These are phyloP conservation scores for Ceratobasidium sp. DNA, from an alignment of 1,284 basidiomycete genomes.

Conservation along the genomic window DNA sequence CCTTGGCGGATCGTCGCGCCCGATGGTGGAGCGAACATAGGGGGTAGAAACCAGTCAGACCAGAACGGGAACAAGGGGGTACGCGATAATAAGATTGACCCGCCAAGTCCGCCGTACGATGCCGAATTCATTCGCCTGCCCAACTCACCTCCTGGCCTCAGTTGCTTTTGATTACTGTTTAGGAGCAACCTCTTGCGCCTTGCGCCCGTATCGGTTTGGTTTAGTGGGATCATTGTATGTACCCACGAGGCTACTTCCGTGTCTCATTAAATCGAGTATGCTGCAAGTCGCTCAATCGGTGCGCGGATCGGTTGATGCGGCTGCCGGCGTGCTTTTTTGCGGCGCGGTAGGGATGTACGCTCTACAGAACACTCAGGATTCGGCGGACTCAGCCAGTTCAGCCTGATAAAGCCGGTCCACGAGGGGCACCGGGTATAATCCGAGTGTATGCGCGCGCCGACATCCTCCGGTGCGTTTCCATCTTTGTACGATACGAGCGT, in stretches of 20 bases:
- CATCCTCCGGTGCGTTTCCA: conserved; percentile 30
- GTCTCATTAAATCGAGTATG: conserved; percentile 8
- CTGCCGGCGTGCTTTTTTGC: not conserved
- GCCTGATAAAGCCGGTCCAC: conserved; percentile 14
- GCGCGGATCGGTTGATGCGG: not conserved
- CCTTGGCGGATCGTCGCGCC: not conserved
- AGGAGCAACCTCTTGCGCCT: not conserved
- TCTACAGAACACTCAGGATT: conserved; percentile 16
- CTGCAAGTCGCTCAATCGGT: not conserved
- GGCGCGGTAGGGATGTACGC: not conserved
- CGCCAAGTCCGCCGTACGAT: conserved; percentile 17
- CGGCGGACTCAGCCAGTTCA: conserved; percentile 10
- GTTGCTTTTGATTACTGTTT: conserved; percentile 24
- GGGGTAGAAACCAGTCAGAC: conserved; percentile 11
- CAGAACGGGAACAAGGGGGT: not conserved
- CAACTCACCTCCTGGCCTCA: conserved; percentile 20
- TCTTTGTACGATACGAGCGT: not conserved
- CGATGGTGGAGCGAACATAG: conserved; percentile 8
- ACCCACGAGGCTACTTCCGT: conserved; percentile 19
- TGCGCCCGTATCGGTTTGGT: conserved; percentile 19
- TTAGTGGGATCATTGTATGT: conserved; percentile 14
- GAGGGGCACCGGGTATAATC: conserved; percentile 9
- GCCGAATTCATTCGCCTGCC: not conserved
- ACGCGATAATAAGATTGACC: not conserved
- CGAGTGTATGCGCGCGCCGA: conserved; percentile 14